These are phyloP conservation scores for Phytophthora colocasiae DNA, from an alignment of 352 stramenopile species.

Conservation along the genomic window DNA sequence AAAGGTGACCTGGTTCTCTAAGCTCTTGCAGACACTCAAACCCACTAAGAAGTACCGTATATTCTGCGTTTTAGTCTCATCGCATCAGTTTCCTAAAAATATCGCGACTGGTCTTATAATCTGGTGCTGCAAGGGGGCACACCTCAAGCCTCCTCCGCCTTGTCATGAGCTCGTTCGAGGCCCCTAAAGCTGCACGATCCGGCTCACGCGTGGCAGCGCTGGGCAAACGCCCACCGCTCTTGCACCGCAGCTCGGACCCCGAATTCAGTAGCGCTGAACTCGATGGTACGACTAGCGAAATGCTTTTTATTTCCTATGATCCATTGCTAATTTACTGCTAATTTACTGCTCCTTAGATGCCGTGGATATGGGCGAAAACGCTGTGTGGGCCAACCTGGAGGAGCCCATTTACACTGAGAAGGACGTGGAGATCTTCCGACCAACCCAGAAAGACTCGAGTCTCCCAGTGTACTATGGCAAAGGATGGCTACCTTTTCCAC, in stretches of 20 bases:
- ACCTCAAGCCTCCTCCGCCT: conserved; percentile 3
- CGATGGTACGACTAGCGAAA: conserved; percentile 42
- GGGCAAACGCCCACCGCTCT: conserved; percentile 40
- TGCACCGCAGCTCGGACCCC: conserved; percentile 71
- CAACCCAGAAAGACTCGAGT: conserved; percentile 53
- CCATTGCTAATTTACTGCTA: not conserved
- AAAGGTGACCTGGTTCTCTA: too few relatives aligned
- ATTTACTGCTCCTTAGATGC: conserved; percentile 46
- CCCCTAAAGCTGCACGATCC: conserved; percentile 9
- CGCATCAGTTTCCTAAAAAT: not conserved
- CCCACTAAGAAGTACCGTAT: conserved; percentile 1
- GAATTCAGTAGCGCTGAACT: conserved; percentile 65
- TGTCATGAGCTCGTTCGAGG: conserved; percentile 52
- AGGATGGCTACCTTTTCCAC: conserved; percentile 72
- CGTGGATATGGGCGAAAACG: conserved; percentile 72
- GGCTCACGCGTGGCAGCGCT: conserved; percentile 24
- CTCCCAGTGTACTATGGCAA: conserved; percentile 77
- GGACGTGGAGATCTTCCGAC: conserved; percentile 77
- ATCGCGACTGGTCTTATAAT: not conserved
- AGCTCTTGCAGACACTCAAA: not conserved
- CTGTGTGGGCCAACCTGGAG: conserved; percentile 63
- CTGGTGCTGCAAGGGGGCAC: conserved; percentile 5
- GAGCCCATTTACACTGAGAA: conserved; percentile 79
- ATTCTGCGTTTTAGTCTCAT: conserved; percentile 5
- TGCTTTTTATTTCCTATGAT: not conserved